Evolutionary conservation across 345 rosid species (phyloP).

Genomic region (Xanthoceras sorbifolium): DNA sequence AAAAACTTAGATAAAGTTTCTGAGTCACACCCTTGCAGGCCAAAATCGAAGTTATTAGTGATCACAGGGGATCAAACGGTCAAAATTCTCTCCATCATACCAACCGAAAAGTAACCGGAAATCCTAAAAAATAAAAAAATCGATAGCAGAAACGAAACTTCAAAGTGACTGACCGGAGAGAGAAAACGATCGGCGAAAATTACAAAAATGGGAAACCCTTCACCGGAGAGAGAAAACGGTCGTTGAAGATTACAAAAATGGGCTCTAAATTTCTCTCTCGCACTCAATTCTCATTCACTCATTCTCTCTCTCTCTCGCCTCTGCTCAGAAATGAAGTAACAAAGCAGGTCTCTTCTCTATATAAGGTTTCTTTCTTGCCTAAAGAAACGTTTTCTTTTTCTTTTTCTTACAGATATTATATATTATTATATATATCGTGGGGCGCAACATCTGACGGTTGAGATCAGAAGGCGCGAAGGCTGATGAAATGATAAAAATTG

Average conservation of each 20-base stretch:
- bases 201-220: slow-evolving; percentile 11
- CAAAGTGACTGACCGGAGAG: background rate
- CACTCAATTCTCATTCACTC: background rate
- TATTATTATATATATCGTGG: background rate
- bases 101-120: slow-evolving; percentile 32
- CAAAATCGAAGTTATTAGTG: slow-evolving; percentile 11
- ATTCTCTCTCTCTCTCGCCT: slow-evolving; percentile 10
- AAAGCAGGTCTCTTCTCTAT: slow-evolving; percentile 31
- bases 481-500: background rate
- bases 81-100: slow-evolving; percentile 11
- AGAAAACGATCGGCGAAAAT: no score
- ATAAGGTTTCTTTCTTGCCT: slow-evolving; percentile 17
- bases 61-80: slow-evolving; percentile 21
- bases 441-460: slow-evolving; percentile 33
- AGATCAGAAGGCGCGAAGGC: slow-evolving; percentile 9
- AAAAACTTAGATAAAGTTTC: background rate
- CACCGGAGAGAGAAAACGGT: slow-evolving; percentile 30
- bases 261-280: slow-evolving; percentile 20
- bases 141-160: slow-evolving; percentile 10
- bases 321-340: slow-evolving; percentile 25
- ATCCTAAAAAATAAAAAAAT: background rate
- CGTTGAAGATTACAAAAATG: slow-evolving; percentile 4
- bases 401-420: background rate
- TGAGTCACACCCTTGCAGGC: background rate
- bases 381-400: background rate